Percentiles rank a stretch among this genome's conserved stretches.
These are phyloP conservation scores for Saccharomycopsis fermentans DNA, from an alignment of 805 yeast genomes.

Conservation along the genomic window DNA sequence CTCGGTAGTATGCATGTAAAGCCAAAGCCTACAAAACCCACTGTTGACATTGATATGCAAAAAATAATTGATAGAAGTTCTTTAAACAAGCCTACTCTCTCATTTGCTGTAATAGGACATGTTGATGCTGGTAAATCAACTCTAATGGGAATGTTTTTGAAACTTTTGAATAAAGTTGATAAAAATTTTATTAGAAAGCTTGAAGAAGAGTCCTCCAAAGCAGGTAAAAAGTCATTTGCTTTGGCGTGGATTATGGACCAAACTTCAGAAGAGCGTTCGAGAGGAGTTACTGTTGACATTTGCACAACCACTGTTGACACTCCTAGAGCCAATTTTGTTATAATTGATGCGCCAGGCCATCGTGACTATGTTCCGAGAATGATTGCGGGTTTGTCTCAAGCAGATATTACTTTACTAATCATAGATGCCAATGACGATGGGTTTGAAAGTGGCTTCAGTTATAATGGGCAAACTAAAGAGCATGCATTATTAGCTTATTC, in stretches of 20 bases:
- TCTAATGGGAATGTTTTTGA: constrained; percentile 60
- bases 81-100: constrained; percentile 41
- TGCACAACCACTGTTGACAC: constrained; percentile 63
- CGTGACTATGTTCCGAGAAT: constrained; percentile 75
- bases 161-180: constrained; percentile 58
- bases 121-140: constrained; percentile 84
- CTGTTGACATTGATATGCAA: constrained; percentile 34
- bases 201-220: constrained; percentile 51
- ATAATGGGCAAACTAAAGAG: constrained; percentile 71
- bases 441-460: constrained; percentile 57
- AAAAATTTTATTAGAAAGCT: constrained; percentile 52
- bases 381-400: constrained; percentile 76
- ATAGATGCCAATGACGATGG: constrained; percentile 58
- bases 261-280: constrained; percentile 59
- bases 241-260: constrained; percentile 83
- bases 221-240: constrained; percentile 72
- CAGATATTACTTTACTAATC: constrained; percentile 64
- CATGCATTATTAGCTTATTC: constrained; percentile 61
- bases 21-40: constrained; percentile 31
- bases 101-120: constrained; percentile 79
- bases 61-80: constrained; percentile 26
- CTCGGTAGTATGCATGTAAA: constrained; percentile 11
- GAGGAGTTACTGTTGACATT: constrained; percentile 76
- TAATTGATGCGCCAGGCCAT: constrained; percentile 83
- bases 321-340: constrained; percentile 42